A percentile compares a stretch with the other conserved stretches of the same genome.
Evolutionary conservation across 2,329 filamentous ascomycete genomes (phyloP).

Genomic region (Alternaria consortialis): DNA sequence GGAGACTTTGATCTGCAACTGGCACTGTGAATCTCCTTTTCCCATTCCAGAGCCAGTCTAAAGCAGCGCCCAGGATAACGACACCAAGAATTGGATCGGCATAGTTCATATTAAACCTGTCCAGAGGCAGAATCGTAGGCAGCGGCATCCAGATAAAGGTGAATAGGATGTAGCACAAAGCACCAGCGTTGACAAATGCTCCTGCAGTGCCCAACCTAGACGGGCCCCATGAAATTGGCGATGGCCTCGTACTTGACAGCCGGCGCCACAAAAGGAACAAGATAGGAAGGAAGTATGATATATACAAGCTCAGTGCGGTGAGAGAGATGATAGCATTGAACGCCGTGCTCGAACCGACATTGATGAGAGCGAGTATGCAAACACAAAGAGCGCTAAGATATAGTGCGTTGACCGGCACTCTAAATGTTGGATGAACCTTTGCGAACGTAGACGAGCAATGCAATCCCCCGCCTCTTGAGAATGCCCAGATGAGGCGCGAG

Average conservation of each 20-base stretch:
- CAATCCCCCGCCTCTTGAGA: slow-evolving; percentile 57
- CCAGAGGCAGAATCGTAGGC: slow-evolving; percentile 31
- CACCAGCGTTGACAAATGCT: slow-evolving; percentile 30
- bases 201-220: slow-evolving; percentile 34
- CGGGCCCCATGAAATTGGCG: slow-evolving; percentile 29
- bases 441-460: slow-evolving; percentile 46
- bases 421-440: slow-evolving; percentile 31
- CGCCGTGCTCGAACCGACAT: slow-evolving; percentile 36
- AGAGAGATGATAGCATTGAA: slow-evolving; percentile 46
- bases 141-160: slow-evolving; percentile 40
- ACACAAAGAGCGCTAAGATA: slow-evolving; percentile 26
- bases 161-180: slow-evolving; percentile 36
- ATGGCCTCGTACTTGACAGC: slow-evolving; percentile 13
- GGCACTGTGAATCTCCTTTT: slow-evolving; percentile 40
- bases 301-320: slow-evolving; percentile 37
- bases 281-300: slow-evolving; percentile 43
- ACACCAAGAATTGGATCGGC: slow-evolving; percentile 35
- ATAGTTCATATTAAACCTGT: slow-evolving; percentile 37
- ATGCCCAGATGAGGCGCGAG: slow-evolving; percentile 60
- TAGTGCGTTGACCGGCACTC: slow-evolving; percentile 32
- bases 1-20: neutral
- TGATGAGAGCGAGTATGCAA: slow-evolving; percentile 45
- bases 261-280: slow-evolving; percentile 33
- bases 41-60: slow-evolving; percentile 36
- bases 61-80: slow-evolving; percentile 30